Conservation (phyloP, 2,329 filamentous ascomycete genomes). For the Nigrospora sphaerica region DNA sequence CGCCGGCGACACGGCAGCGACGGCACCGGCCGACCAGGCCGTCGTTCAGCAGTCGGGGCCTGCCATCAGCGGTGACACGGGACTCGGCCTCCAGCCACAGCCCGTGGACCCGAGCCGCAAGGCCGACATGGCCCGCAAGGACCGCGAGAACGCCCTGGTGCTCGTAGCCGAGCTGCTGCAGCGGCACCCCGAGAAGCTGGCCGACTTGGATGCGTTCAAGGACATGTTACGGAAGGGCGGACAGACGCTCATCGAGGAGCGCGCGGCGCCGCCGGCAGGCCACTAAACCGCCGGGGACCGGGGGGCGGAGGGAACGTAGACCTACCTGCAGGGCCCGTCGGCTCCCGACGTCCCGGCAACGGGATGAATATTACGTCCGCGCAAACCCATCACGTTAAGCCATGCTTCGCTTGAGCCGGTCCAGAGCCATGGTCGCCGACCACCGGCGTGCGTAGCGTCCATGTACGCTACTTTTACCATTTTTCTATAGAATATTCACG, state of each 20-base stretch:
- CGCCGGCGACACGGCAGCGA: not conserved
- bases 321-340: no score
- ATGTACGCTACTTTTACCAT: no score
- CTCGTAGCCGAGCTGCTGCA: slow-evolving; percentile 48
- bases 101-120: slow-evolving; percentile 35
- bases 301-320: no score
- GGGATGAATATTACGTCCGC: no score
- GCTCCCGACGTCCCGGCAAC: no score
- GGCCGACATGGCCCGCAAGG: slow-evolving; percentile 40
- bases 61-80: not conserved
- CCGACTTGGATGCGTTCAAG: slow-evolving; percentile 33
- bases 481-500: no score
- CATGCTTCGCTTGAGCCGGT: no score
- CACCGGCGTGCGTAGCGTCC: no score
- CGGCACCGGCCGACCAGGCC: not conserved
- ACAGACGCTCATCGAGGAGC: not conserved
- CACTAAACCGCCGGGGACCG: no score
- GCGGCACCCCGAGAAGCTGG: slow-evolving; percentile 31
- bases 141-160: slow-evolving; percentile 56
- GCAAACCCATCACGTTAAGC: no score
- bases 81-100: slow-evolving; percentile 34
- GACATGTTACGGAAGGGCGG: slow-evolving; percentile 29
- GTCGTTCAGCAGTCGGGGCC: no score
- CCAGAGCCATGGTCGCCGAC: no score
- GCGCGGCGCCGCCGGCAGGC: not conserved